Base-by-base conservation (phyloP, 208 protist species). In the Trypanosoma brucei region DNA sequence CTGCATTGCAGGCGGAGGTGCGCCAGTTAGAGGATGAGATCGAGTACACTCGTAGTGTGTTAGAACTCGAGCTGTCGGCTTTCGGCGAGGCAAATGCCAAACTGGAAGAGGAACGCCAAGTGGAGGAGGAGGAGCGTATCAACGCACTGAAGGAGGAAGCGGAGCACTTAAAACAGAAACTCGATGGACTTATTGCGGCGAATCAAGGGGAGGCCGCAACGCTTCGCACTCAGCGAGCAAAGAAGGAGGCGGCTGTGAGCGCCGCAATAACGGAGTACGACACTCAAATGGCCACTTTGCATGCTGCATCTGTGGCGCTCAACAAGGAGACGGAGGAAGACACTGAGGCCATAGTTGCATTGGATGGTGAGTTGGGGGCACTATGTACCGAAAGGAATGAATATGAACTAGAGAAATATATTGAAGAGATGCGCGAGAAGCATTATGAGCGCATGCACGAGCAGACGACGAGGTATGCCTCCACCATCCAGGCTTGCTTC, bases 401-500 rank as follows among this genome's bases (percentile, higher is more conserved):
- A 65, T 81, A 91, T 71, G 84, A 93, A 49, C 66, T 79, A 61
- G 91, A 94, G 68, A 51, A 68, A 13, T 78, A 76, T 40, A 76
- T 96, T 44, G 77, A 72, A 46, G 67, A 75, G 49, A 81, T 93
- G 72, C 79, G 81, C 39, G 59, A 90, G 57, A 79, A 78, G 44
- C 91, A 96, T 56, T 59, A 74, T 22, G 53, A 76, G 11, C 68
- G 69, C 30, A 88, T 94, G 50, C 55, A 65, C 8, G 58, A 75
- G 62, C 58, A 59, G 2, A 62, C 65, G 58, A 69, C 78, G 46
- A 60, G 87, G 55, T 63, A 78, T 44, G 81, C 87, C 8, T 70
- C 76, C n/a, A 80, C 89, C 8, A 71, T 96, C 34, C 91, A 96
- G 78, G 87, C 86, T 0, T 96, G 88, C 76, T 93, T 83, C 69